phyloP scores from a whole-genome alignment of 2,329 filamentous ascomycete genomes.

The Tympanopsis confertula region DNA sequence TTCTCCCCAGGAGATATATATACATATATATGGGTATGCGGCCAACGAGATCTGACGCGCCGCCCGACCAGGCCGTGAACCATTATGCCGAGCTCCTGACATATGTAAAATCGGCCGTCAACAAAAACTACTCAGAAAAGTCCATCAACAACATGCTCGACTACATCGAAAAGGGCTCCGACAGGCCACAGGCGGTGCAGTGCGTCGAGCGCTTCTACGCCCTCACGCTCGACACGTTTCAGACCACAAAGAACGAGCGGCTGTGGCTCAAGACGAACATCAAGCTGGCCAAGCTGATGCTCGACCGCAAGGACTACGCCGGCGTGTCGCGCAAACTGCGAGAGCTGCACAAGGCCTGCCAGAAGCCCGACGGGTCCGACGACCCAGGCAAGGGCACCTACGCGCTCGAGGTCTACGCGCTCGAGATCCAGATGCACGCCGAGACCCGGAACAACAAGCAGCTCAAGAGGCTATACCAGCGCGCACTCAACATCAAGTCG shows the following conservation, averaged over 20 bases:
- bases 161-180: constrained; percentile 83
- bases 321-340: constrained; percentile 72
- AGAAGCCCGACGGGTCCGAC: constrained; percentile 73
- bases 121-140: constrained; percentile 96
- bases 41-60: no score
- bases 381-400: constrained; percentile 95
- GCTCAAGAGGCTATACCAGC: constrained; percentile 82
- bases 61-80: constrained; percentile 57
- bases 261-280: constrained; percentile 98
- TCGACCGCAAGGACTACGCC: constrained; percentile 81
- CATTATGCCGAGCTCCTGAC: constrained; percentile 93
- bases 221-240: constrained; percentile 83
- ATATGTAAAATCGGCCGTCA: constrained; percentile 93
- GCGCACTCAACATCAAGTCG: constrained; percentile 83
- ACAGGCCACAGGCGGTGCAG: constrained; percentile 58
- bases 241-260: constrained; percentile 93
- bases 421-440: constrained; percentile 98
- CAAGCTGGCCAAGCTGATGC: constrained; percentile 84
- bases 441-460: constrained; percentile 96
- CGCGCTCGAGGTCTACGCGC: constrained; percentile 84
- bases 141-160: constrained; percentile 99
- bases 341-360: constrained; percentile 81
- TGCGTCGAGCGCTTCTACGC: constrained; percentile 95
- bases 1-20: constrained; percentile 2
- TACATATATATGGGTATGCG: background rate